Base-by-base conservation (phyloP, 2,329 filamentous ascomycete species). In the Aspergillus sergii region DNA sequence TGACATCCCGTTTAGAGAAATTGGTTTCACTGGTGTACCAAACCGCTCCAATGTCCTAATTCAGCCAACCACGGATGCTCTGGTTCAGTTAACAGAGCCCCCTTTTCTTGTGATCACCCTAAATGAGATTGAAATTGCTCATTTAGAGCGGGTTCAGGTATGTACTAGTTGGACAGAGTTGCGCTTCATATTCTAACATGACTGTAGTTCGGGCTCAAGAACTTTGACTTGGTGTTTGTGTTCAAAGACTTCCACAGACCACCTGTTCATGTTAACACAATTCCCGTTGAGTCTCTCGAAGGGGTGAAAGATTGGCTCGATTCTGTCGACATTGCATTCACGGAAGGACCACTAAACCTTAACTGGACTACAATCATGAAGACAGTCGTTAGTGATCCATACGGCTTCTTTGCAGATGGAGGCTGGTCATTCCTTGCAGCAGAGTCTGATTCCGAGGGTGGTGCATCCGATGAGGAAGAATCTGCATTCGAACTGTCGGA, bases 281-380 rank as follows among this genome's bases (percentile, higher is more conserved):
- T 99, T 67, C 96, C 95, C 0, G 93, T 99, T 28, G 95, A 99
- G 75, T 92, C 91, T 3, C 85, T 99, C 4, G 95, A 99, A 70
- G 90, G 92, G 59, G 94, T 99, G 69, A 98, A 98, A 80, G 96
- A 99, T 75, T 99, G 95, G 89, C 87, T 99, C 11, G 94, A 99
- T 79, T 94, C 91, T 1, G 94, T 95, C 55, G 94, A 99, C 74
- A 96, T 99, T 74, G 90, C 95, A 21, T 98, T 90, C 82, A 91
- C 89, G 14, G 96, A 99, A 79, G 95, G 95, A 62, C 95, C 94
- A 1, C 88, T 99, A 70, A 99, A 99, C 82, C 85, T 99, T 62
- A 98, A 98, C 84, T 99, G 95, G 95, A 91, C 92, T 12, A 97
- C 94, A 19, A 99, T 99, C 75, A 99, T 99, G 93, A 99, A 99